Evolutionary conservation across 176 grass and related monocot species (phyloP).

Genomic region (Oryza rufipogon): DNA sequence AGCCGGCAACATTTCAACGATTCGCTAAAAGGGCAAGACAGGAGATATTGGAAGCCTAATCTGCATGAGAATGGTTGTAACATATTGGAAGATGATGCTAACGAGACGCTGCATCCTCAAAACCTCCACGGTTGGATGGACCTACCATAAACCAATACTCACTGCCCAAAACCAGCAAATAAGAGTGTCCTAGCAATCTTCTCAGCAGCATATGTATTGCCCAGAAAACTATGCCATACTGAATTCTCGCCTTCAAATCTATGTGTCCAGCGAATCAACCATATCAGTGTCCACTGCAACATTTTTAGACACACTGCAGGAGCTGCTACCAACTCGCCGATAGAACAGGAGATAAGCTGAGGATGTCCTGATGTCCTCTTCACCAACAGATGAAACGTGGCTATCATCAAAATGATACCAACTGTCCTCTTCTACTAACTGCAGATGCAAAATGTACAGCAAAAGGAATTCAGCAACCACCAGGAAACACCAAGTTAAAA

Average conservation of each 20-base stretch:
- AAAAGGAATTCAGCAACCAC: slow-evolving; percentile 20
- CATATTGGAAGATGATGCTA: slow-evolving; percentile 9
- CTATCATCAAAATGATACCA: slow-evolving; percentile 99
- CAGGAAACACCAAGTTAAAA: slow-evolving; percentile 8
- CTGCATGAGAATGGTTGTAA: neutral
- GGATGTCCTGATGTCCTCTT: slow-evolving; percentile 80
- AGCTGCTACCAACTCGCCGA: slow-evolving; percentile 53
- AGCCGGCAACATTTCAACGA: neutral
- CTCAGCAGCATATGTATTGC: slow-evolving; percentile 3
- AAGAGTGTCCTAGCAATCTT: slow-evolving; percentile 7
- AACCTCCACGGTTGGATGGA: neutral
- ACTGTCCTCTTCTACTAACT: slow-evolving; percentile 80
- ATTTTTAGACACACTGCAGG: slow-evolving; percentile 33
- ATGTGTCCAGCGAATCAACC: slow-evolving; percentile 48
- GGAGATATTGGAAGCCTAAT: neutral
- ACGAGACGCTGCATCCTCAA: neutral
- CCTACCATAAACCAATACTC: neutral
- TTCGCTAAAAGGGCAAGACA: neutral
- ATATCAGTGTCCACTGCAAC: slow-evolving; percentile 43
- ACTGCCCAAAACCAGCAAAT: neutral
- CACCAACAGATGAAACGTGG: slow-evolving; percentile 73
- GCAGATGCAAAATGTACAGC: slow-evolving; percentile 27
- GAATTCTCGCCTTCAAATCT: slow-evolving; percentile 22
- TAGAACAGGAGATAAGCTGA: slow-evolving; percentile 95
- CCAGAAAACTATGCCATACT: slow-evolving; percentile 26